Evolutionary conservation across 2,329 filamentous ascomycete genomes (phyloP).

Genomic region (Colletotrichum cereale): DNA sequence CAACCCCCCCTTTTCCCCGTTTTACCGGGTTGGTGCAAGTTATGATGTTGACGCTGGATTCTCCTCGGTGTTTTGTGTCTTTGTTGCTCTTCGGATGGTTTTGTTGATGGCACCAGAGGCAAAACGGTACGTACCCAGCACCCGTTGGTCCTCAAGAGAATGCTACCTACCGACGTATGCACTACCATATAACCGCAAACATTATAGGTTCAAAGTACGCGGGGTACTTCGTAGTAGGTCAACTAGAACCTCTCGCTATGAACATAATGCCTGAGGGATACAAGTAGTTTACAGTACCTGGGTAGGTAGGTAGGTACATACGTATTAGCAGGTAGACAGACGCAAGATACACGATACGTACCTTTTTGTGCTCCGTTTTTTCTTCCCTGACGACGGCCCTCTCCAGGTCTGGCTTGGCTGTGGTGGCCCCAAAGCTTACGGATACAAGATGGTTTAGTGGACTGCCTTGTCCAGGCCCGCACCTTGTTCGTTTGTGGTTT

Average conservation of each 20-base stretch:
- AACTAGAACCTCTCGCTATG: no score
- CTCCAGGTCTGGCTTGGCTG: slow-evolving; percentile 18
- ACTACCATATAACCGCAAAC: no score
- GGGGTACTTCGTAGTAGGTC: no score
- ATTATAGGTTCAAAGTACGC: no score
- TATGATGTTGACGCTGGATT: slow-evolving; percentile 3
- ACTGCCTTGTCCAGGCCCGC: not conserved
- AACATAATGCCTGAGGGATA: no score
- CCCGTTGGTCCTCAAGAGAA: no score
- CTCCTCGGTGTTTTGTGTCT: not conserved
- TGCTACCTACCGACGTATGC: no score
- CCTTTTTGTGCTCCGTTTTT: not conserved
- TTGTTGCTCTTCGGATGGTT: not conserved
- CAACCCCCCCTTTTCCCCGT: not conserved
- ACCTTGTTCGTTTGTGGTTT: slow-evolving; percentile 23
- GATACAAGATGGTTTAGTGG: slow-evolving; percentile 18
- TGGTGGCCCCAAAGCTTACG: slow-evolving; percentile 28
- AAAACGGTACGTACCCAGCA: no score
- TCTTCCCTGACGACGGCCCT: slow-evolving; percentile 1
- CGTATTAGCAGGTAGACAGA: no score
- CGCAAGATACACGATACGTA: not conserved
- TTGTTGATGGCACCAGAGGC: not conserved
- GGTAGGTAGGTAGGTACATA: not conserved
- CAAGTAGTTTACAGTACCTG: not conserved
- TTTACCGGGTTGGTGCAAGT: slow-evolving; percentile 31